Base-by-base conservation (phyloP, 352 stramenopile species). In the Phytophthora citrophthora region DNA sequence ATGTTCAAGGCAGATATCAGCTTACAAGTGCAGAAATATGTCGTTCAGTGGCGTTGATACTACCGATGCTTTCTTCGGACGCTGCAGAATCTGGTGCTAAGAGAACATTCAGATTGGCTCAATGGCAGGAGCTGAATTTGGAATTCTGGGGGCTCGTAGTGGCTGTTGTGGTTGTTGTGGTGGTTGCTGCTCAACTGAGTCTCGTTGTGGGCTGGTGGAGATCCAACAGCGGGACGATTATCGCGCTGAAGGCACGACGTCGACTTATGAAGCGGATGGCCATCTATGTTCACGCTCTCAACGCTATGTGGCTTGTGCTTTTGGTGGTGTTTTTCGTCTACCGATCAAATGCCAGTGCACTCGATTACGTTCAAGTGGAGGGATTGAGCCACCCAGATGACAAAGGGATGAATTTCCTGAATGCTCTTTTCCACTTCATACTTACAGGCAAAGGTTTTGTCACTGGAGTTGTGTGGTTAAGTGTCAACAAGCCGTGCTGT, bases 211-310 rank as follows among this genome's bases (percentile, higher is more conserved):
- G 81, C 16, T 92, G 81, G 81, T 92, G 81, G 81, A 70, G 83
- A 41, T 89, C 83, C n/a, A 92, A 88, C 50, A 89, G 81, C 59
- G 83, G 83, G 29, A 90, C 81, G 7, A 80, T 90, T 26, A 88
- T 90, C 45, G 83, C 81, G 10, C 70, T 90, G 9, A 88, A 88
- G 52, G 83, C 81, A 13, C 69, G 83, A 4, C 76, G 81, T 9
- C 81, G 80, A 10, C 83, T 90, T 52, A 89, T 92, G 81, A 89
- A 86, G 60, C 83, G 81, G 53, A 90, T 90, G 81, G 73, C 78
- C 3, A 73, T 86, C 18, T 90, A 89, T 57, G 83, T 90, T 0
- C 83, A 90, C 61, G 83, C 81, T 29, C 71, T 90, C 20, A 89
- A 88, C 39, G 78, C 65, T 0, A 85, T 79, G 32, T 92, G 83